Evolutionary conservation across 2,329 filamentous ascomycete genomes (phyloP).

Genomic region (Didymella exigua): DNA sequence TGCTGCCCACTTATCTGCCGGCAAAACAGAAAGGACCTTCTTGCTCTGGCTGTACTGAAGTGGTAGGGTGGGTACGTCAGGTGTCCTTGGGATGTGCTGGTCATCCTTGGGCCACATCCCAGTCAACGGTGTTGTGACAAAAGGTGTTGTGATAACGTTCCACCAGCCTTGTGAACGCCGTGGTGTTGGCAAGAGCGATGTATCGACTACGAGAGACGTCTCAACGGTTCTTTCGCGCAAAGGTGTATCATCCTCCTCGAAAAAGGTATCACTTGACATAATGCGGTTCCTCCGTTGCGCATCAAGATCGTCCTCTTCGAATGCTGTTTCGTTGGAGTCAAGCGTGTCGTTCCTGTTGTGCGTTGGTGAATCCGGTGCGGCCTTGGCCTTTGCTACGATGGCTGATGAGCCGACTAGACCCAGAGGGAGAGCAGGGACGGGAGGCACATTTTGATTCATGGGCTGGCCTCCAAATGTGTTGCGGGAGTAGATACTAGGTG

Average conservation of each 20-base stretch:
- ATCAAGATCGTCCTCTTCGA: constrained; percentile 58
- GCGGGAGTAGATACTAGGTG: constrained; percentile 68
- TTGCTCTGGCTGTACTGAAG: constrained; percentile 27
- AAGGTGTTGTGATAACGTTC: constrained; percentile 77
- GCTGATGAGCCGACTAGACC: constrained; percentile 24
- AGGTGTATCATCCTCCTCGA: constrained; percentile 68
- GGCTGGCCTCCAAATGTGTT: constrained; percentile 49
- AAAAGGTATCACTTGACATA: constrained; percentile 67
- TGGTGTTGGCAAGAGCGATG: constrained; percentile 55
- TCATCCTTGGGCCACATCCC: constrained; percentile 43
- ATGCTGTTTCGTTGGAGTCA: constrained; percentile 47
- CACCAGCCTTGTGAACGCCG: constrained; percentile 74
- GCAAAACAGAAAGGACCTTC: constrained; percentile 22
- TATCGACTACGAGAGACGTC: constrained; percentile 46
- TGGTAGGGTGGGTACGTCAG: constrained; percentile 44
- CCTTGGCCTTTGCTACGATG: not conserved
- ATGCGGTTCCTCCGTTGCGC: constrained; percentile 50
- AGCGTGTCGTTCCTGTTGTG: constrained; percentile 41
- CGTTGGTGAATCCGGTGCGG: constrained; percentile 8
- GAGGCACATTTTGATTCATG: constrained; percentile 56
- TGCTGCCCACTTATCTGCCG: constrained; percentile 34
- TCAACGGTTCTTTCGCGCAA: constrained; percentile 32
- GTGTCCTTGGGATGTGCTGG: constrained; percentile 31
- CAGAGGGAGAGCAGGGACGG: constrained; percentile 49
- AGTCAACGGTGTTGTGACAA: constrained; percentile 52